Conservation (phyloP, 495 filamentous ascomycete genomes). For the Cladorrhinum samala region DNA sequence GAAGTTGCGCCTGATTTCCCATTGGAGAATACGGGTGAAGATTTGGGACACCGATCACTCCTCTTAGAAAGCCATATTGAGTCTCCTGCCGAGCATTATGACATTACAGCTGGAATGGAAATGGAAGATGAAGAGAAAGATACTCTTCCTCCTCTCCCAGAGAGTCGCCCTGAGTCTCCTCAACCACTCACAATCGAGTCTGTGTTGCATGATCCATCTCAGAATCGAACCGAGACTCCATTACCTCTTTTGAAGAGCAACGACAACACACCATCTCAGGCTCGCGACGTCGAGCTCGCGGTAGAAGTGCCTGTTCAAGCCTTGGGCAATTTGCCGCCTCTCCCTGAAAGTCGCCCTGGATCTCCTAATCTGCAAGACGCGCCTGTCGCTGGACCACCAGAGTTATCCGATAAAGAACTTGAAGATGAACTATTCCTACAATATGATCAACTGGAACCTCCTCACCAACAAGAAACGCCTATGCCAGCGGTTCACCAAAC, state of each 20-base stretch:
- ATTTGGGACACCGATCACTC: conserved; percentile 27
- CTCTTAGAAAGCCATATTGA: conserved; percentile 4
- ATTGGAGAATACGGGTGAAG: not conserved
- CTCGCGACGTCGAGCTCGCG: not conserved
- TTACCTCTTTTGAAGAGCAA: no score
- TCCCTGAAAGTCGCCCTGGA: conserved; percentile 1
- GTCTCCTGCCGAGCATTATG: not conserved
- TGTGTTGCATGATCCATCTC: not conserved
- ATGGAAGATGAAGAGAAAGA: not conserved
- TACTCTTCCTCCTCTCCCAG: conserved; percentile 3
- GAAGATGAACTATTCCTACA: no score
- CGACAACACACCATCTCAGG: no score
- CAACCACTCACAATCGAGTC: no score
- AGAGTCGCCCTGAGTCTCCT: conserved; percentile 8
- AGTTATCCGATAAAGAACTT: no score
- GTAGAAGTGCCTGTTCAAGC: not conserved
- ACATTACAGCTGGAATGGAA: not conserved
- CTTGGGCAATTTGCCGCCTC: not conserved
- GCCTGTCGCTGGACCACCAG: not conserved
- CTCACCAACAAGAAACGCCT: no score
- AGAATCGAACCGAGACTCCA: not conserved
- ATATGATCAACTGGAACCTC: no score
- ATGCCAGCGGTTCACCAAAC: no score
- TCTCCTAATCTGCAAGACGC: not conserved
- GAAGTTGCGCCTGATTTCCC: not conserved